Conservation (phyloP, 345 rosid genomes). For the Reutealis trisperma region DNA sequence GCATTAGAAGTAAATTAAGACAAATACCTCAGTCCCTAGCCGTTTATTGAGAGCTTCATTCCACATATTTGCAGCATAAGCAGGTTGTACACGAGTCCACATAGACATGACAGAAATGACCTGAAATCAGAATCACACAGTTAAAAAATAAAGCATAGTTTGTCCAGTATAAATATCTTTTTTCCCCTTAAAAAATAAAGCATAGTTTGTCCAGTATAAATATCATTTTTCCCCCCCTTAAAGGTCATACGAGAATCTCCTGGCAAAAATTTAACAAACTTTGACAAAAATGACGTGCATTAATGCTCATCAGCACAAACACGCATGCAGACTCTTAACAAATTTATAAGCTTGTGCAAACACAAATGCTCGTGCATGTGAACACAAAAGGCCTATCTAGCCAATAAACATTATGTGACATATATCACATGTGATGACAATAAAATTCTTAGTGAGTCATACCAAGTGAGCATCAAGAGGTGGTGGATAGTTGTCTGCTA, state of each 20-base stretch:
- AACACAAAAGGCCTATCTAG: neutral
- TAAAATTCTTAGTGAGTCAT: conserved; percentile 27
- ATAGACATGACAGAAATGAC: conserved; percentile 98
- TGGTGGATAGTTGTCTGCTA: conserved; percentile 93
- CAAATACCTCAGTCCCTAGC: conserved; percentile 80
- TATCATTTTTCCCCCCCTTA: neutral
- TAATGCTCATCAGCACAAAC: neutral
- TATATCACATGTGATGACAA: neutral
- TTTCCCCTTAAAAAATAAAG: neutral
- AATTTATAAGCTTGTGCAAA: no score
- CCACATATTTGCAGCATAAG: conserved; percentile 99
- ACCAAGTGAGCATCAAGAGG: conserved; percentile 99
- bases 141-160: neutral
- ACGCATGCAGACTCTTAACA: neutral
- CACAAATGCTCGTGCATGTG: no score
- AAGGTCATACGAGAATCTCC: neutral
- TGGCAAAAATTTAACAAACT: neutral
- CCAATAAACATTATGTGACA: neutral
- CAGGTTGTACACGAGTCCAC: conserved; percentile 97
- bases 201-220: neutral
- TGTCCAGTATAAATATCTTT: no score
- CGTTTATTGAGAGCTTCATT: conserved; percentile 97
- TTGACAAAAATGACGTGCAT: neutral
- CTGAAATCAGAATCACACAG: conserved; percentile 40
- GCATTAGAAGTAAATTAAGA: neutral